Evolutionary conservation across 805 yeast genomes (phyloP), one percentile per base, ranked within the genome.

Genomic region (Pichia insulana): DNA sequence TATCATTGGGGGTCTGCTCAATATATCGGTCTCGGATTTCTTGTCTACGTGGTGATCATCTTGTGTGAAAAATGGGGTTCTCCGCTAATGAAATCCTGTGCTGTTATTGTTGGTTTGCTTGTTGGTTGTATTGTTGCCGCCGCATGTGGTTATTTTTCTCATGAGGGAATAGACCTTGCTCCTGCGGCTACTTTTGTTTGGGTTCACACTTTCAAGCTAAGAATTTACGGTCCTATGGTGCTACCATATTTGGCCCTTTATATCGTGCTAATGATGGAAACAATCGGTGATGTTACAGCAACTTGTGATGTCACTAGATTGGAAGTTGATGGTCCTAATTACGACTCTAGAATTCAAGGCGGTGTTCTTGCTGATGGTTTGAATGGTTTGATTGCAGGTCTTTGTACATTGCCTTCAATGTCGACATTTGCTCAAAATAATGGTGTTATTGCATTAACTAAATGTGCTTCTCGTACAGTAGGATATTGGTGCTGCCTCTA

Each of bases 381-480:
- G 51, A 83, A 83, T 59, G 56, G 95, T 47, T 53, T 82, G 17
- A 48, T 87, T 3, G 81, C 92, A 13, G 87, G 88, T 34, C 68
- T 88, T 35, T 73, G 78, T 73, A 87, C 95, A 18, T 67, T 83
- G 42, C 83, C 95, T n/a, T 96, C 96, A 44, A 70, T 87, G 77
- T 80, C 94, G 10, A 82, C 92, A 0, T 89, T 89, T 68, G 96
- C 96, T 12, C 96, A 88, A 64, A 89, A 89, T 65, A 89, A 89
- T 60, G 96, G 96, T 70, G 96, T 88, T 45, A 86, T 88, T 51
- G 80, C 95, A 34, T 72, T 89, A 60, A 89, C 96, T 39, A 86
- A 85, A 61, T 87, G 96, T 65, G 96, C 96, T 38, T 80, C 85
- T 55, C 74, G 94, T 65, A 69, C 73, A 38, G 84, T 75, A 25